Percentiles rank a stretch among this genome's conserved stretches.
These are phyloP conservation scores for Cornus kousa DNA, from an alignment of 148 eudicot genomes.

Conservation along the genomic window DNA sequence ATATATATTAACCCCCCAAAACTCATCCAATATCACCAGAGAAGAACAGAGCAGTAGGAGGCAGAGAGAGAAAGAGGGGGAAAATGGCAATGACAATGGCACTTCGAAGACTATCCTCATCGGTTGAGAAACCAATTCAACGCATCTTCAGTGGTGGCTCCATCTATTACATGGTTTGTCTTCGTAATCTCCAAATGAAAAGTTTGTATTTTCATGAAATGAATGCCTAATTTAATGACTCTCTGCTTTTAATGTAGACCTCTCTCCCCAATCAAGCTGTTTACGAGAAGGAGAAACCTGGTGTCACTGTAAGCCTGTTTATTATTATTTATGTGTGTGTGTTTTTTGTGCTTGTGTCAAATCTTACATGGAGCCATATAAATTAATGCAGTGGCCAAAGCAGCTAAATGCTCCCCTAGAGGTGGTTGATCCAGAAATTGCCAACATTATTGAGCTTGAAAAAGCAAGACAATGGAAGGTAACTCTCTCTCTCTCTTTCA, in stretches of 20 bases:
- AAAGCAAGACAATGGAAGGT: constrained; percentile 99
- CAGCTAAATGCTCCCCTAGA: constrained; percentile 90
- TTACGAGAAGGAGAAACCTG: constrained; percentile 57
- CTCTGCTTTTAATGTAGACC: constrained; percentile 30
- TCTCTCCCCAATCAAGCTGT: constrained; percentile 79
- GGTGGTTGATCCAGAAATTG: constrained; percentile 90
- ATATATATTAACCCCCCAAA: constrained; percentile 38
- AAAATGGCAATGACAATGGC: constrained; percentile 92
- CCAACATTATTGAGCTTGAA: constrained; percentile 89
- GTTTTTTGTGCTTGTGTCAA: not conserved
- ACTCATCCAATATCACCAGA: constrained; percentile 25
- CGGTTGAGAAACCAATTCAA: constrained; percentile 61
- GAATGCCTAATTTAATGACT: too few relatives aligned
- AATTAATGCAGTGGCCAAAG: constrained; percentile 77
- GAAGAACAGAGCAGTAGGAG: not conserved
- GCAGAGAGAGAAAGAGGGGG: constrained; percentile 9
- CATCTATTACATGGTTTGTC: constrained; percentile 61
- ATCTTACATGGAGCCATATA: not conserved
- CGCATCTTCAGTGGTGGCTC: constrained; percentile 58
- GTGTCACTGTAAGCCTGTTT: constrained; percentile 62
- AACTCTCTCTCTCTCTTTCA: not conserved
- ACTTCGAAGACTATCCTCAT: constrained; percentile 71
- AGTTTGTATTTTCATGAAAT: not conserved
- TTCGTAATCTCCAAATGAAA: too few relatives aligned
- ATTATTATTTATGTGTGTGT: not conserved